Percentiles rank a stretch among this genome's conserved stretches.
Evolutionary conservation across 2,329 filamentous ascomycete species (phyloP).

Genomic region (Arthroderma sp.): DNA sequence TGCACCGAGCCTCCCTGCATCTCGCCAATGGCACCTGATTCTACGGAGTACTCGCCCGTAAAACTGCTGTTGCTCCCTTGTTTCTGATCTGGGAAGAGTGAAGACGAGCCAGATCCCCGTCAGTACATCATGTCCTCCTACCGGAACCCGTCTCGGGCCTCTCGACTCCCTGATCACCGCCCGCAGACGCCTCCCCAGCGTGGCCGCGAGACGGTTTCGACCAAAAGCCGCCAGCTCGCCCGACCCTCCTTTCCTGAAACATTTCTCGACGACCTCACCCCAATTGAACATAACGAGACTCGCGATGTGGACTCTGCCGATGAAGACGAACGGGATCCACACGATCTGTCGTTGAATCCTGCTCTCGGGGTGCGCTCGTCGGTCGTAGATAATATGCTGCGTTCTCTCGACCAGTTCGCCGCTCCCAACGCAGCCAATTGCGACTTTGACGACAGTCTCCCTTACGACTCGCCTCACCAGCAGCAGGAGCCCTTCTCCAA

Average conservation of each 20-base stretch:
- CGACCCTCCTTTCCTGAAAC: slow-evolving; percentile 31
- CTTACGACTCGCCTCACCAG: slow-evolving; percentile 19
- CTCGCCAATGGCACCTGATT: slow-evolving; percentile 1
- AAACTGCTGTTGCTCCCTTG: neutral
- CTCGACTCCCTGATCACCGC: slow-evolving; percentile 15
- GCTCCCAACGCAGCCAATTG: slow-evolving; percentile 6
- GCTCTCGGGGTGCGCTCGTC: slow-evolving; percentile 73
- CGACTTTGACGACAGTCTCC: slow-evolving; percentile 17
- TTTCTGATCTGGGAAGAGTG: neutral
- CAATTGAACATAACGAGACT: slow-evolving; percentile 18
- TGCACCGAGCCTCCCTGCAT: neutral
- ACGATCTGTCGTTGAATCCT: slow-evolving; percentile 15
- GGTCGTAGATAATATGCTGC: slow-evolving; percentile 87
- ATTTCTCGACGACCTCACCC: slow-evolving; percentile 28
- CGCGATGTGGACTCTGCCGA: slow-evolving; percentile 15
- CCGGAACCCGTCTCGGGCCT: neutral
- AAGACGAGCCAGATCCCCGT: neutral
- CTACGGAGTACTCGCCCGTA: neutral
- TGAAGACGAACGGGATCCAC: slow-evolving; percentile 31
- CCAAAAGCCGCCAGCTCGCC: neutral
- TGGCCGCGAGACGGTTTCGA: neutral
- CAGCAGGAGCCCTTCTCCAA: slow-evolving; percentile 27
- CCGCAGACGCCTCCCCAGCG: slow-evolving; percentile 25
- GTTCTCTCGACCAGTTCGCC: slow-evolving; percentile 73
- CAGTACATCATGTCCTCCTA: neutral